Conservation (phyloP, 768 basidiomycete genomes). For the Royoungia palumana region DNA sequence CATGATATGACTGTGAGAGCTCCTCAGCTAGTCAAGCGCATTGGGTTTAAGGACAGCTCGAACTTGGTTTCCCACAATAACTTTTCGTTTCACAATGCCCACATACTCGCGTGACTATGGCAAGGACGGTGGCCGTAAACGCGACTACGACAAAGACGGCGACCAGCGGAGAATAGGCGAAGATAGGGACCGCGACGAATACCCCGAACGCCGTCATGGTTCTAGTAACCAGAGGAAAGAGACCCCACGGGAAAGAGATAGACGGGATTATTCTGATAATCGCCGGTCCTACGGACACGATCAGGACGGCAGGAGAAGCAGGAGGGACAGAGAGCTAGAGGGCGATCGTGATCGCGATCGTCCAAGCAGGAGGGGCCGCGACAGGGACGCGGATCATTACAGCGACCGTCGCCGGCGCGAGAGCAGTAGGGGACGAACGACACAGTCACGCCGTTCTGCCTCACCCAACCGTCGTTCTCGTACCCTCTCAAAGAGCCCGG, state of each 20-base stretch:
- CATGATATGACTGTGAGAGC: conserved; percentile 4
- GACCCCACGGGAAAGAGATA: conserved; percentile 15
- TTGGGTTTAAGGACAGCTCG: no score
- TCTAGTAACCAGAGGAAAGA: conserved; percentile 14
- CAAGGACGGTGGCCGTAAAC: conserved; percentile 12
- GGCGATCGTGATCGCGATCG: conserved; percentile 10
- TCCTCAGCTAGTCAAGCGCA: no score
- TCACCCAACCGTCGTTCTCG: conserved; percentile 45
- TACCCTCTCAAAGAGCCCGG: conserved; percentile 41
- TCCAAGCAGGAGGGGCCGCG: conserved; percentile 12
- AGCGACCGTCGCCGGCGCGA: conserved; percentile 24
- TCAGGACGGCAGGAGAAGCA: conserved; percentile 18
- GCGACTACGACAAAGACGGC: conserved; percentile 10
- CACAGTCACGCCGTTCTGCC: conserved; percentile 50
- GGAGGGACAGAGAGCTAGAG: conserved; percentile 10
- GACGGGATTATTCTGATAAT: conserved; percentile 15
- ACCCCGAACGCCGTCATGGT: conserved; percentile 15
- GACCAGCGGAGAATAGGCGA: conserved; percentile 9
- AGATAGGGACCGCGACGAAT: conserved; percentile 3
- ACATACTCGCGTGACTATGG: conserved; percentile 13
- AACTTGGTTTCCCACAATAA: conserved; percentile 18
- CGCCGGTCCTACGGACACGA: conserved; percentile 20
- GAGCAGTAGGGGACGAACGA: conserved; percentile 31
- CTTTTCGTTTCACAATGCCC: conserved; percentile 9
- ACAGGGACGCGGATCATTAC: conserved; percentile 41